Evolutionary conservation across 176 grass and related monocot genomes (phyloP).

Genomic region (Eleusine coracana): DNA sequence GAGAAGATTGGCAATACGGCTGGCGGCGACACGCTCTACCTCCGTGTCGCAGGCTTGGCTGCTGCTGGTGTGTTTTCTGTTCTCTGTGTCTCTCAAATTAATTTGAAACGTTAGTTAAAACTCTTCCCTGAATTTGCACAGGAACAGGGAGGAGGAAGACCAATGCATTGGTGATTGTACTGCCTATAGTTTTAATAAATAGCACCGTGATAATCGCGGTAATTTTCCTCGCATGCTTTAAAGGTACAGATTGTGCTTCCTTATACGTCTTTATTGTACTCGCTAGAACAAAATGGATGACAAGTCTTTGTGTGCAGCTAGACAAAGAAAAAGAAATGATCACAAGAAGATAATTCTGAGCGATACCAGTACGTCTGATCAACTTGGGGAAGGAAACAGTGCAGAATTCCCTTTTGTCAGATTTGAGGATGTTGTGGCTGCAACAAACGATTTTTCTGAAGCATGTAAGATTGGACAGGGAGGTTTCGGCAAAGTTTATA

Average conservation of each 20-base stretch:
- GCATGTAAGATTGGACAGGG: conserved; percentile 36
- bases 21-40: conserved; percentile 43
- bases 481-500: conserved; percentile 51
- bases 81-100: no score
- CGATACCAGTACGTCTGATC: background rate
- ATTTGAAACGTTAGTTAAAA: no score
- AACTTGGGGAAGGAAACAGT: background rate
- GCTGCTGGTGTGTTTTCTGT: background rate
- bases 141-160: background rate
- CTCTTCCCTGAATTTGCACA: background rate
- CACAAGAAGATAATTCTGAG: background rate
- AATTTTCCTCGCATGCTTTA: background rate
- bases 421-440: conserved; percentile 16
- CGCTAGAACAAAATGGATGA: no score
- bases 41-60: conserved; percentile 18
- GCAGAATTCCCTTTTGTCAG: conserved; percentile 17
- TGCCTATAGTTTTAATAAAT: background rate
- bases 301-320: no score
- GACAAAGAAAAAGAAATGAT: background rate
- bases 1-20: background rate
- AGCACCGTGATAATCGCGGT: background rate
- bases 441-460: conserved; percentile 31
- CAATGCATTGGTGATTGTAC: background rate
- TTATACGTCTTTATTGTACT: no score
- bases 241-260: background rate